Evolutionary conservation across 495 filamentous ascomycete genomes (phyloP), one percentile per base, ranked within the genome.

Genomic region (Parathielavia hyrcaniae): DNA sequence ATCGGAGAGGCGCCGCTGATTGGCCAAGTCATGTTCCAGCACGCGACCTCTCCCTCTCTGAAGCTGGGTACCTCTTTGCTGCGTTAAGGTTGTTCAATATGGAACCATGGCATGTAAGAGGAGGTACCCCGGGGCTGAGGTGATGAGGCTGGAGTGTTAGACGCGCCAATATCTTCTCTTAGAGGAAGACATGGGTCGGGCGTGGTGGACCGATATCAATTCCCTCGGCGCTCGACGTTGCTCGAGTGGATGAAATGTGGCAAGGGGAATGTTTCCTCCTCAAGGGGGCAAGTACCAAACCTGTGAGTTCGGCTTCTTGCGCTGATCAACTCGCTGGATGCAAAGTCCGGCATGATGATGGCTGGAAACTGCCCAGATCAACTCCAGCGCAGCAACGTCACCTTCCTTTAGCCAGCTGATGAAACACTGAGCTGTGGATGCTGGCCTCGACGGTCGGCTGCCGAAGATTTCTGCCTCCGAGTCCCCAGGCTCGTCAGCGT

Each of bases 1-100:
- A 59, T 54, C 57, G 57, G 34, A 23, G 50, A 34, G 43, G n/a
- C 19, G 26, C 2, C 12, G 4, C 5, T 59, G 44, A 59, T 59
- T 59, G 57, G 57, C 11, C 57, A 59, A 59, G 53, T 11, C 30
- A 14, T 19, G 14, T 38, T 16, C 4, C 1, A 44, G 40, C n/a
- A 12, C 16, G 35, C 35, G 9, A 38, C 35, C 5, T 35, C 34
- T 10, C 13, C 10, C n/a, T 11, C 10, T 11, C 10, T 38, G 4
- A 14, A 38, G 35, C 13, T 38, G 34, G 10, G 5, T 38, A 38
- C 35, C 35, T 5, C 9, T 38, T 11, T 8, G 35, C 34, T 10
- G 10, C n/a, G n/a, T n/a, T n/a, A n/a, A n/a, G n/a, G 6, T 30
- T 6, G 26, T 30, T 30, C 26, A 6, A 6, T 6, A 30, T 2